Evolutionary conservation across 805 yeast species (phyloP).

Genomic region (Candida fluviatilis): DNA sequence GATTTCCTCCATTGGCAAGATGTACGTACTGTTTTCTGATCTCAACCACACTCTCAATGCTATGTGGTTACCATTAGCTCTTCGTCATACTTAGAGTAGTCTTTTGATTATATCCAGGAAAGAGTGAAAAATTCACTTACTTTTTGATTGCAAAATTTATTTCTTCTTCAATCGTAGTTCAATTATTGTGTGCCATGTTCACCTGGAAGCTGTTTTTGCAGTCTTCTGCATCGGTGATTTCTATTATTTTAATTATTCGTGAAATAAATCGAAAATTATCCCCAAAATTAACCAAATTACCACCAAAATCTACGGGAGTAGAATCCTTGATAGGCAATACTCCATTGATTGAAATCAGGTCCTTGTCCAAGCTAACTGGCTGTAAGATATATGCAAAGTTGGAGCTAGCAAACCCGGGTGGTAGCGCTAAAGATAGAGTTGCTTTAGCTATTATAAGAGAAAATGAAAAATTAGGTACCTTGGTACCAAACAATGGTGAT

Average conservation of each 20-base stretch:
- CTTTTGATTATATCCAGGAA: no score
- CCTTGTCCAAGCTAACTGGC: conserved; percentile 69
- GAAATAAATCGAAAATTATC: conserved; percentile 6
- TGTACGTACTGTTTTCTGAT: no score
- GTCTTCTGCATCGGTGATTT: conserved; percentile 9
- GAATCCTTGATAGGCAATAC: conserved; percentile 87
- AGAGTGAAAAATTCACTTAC: no score
- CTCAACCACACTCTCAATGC: no score
- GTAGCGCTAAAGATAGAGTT: conserved; percentile 92
- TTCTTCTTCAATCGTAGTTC: no score
- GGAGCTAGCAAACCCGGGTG: conserved; percentile 87
- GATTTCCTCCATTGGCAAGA: no score
- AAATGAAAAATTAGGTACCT: conserved; percentile 56
- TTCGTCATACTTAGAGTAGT: no score
- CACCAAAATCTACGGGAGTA: conserved; percentile 48
- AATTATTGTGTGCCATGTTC: no score
- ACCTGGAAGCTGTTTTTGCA: conserved; percentile 9
- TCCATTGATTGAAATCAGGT: conserved; percentile 70
- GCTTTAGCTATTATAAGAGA: conserved; percentile 77
- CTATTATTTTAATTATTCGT: conserved; percentile 6
- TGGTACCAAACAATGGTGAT: conserved; percentile 61
- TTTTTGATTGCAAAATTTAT: no score
- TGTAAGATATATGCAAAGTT: conserved; percentile 83
- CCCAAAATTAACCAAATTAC: conserved; percentile 13
- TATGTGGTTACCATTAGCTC: no score